Percentiles rank a stretch among this genome's conserved stretches.
Conservation (phyloP, 192 early-diverging fungal genomes). For the Geosiphon pyriformis region DNA sequence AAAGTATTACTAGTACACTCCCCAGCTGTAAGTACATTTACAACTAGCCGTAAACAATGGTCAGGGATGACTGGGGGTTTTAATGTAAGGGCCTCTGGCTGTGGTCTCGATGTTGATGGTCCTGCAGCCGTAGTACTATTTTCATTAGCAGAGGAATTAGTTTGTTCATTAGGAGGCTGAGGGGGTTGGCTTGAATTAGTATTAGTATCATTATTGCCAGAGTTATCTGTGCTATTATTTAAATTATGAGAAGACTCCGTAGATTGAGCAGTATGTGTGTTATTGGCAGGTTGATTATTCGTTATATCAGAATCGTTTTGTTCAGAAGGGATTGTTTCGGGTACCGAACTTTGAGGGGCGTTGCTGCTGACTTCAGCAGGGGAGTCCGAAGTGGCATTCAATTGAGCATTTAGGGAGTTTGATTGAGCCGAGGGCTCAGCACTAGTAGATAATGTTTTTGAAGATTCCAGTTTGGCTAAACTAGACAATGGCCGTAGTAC, state of each 20-base stretch:
- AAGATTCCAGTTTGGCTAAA: conserved; percentile 43
- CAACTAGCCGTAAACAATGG: conserved; percentile 73
- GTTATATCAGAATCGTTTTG: too few relatives aligned
- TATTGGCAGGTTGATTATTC: neutral
- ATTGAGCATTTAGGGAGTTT: too few relatives aligned
- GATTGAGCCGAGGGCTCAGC: neutral
- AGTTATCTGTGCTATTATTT: neutral
- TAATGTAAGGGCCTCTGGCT: conserved; percentile 36
- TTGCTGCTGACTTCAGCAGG: neutral
- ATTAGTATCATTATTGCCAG: neutral
- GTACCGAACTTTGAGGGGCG: neutral
- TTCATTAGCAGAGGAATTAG: neutral
- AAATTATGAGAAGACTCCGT: neutral
- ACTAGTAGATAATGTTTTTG: conserved; percentile 13
- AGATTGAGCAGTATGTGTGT: neutral
- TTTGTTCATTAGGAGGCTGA: neutral
- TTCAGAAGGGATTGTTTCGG: neutral
- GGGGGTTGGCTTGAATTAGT: neutral
- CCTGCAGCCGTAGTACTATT: conserved; percentile 20
- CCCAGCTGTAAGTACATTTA: conserved; percentile 84
- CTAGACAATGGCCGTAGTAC: conserved; percentile 72
- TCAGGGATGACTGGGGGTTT: conserved; percentile 80
- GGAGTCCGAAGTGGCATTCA: too few relatives aligned
- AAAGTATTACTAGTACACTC: conserved; percentile 92
- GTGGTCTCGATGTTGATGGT: conserved; percentile 22